A percentile compares a stretch with the other conserved stretches of the same genome.
These are phyloP conservation scores for Boletus smithii DNA, from an alignment of 1,284 basidiomycete genomes.

Conservation along the genomic window DNA sequence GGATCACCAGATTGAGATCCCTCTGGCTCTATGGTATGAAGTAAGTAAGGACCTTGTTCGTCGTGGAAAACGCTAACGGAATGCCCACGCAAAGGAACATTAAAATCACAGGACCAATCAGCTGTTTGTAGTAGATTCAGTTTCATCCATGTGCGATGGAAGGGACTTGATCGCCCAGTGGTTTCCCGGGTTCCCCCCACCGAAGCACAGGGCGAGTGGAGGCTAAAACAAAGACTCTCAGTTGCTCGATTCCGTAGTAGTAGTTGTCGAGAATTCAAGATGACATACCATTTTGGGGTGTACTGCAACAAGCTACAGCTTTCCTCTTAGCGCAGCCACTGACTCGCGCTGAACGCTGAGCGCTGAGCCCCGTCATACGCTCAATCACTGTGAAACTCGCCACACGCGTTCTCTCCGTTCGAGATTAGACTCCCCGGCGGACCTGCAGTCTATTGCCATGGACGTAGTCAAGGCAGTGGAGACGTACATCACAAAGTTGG, in stretches of 20 bases:
- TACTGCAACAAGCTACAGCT: background rate
- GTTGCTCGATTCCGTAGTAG: no score
- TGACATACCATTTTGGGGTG: background rate
- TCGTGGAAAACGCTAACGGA: background rate
- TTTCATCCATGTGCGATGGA: background rate
- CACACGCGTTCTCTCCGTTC: background rate
- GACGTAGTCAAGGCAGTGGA: slow-evolving; percentile 95
- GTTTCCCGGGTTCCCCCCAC: no score
- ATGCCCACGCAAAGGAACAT: slow-evolving; percentile 1
- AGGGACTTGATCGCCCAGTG: no score
- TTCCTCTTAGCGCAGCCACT: background rate
- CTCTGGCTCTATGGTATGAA: background rate
- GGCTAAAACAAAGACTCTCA: no score
- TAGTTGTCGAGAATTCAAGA: no score
- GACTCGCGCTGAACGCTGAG: no score
- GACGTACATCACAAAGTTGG: slow-evolving; percentile 89
- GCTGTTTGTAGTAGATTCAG: no score
- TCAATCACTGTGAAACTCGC: background rate
- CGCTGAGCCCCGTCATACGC: background rate
- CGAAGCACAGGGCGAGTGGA: no score
- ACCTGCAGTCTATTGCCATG: slow-evolving; percentile 48
- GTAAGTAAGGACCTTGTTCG: slow-evolving; percentile 1
- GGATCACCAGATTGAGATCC: background rate
- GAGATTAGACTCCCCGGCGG: background rate
- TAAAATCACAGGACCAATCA: background rate